Evolutionary conservation across 306 rosid species (phyloP), one percentile per base, ranked within the genome.

Genomic region (Alnus glutinosa): DNA sequence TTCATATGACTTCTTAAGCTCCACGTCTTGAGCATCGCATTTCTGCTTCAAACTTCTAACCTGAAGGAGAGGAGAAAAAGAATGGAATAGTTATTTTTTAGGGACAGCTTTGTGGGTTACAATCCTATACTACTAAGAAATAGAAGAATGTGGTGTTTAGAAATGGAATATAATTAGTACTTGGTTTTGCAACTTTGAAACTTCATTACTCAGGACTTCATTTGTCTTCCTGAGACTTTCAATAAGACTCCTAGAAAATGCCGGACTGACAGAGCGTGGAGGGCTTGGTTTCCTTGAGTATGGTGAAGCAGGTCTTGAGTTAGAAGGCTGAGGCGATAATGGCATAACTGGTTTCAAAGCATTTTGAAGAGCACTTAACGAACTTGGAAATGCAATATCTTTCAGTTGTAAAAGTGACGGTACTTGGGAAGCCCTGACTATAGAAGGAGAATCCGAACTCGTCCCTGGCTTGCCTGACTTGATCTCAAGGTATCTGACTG

Each of bases 261-360:
- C 88, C 18, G 96, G 96, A 81, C 90, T 83, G 28, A 75, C 37
- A 72, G 90, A 86, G 13, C 91, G 92, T 9, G 97, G 94, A 58
- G 97, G 96, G 89, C 99, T 96, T 51, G 91, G 96, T 83, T 85
- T 88, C 83, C 88, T 89, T 70, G 93, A 42, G 77, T 85, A 90
- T 0, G 97, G 96, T 61, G 96, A 89, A 66, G 83, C 50, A 68
- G 96, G 66, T 81, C 89, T 93, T 9, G 93, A 78, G 79, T 39
- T 75, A 58, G 83, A 81, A 69, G 87, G 54, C 32, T 74, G 79
- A 55, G 89, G 86, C 2, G 89, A 62, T 70, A 82, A 13, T 73
- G 83, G 83, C 61, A 39, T 16, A 28, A 30, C 55, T 51, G 92
- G 87, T 82, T 77, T 91, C 76, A 82, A 85, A 76, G 83, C 84